Evolutionary conservation across 257 asterid species (phyloP).

Genomic region (Echites panduratus): DNA sequence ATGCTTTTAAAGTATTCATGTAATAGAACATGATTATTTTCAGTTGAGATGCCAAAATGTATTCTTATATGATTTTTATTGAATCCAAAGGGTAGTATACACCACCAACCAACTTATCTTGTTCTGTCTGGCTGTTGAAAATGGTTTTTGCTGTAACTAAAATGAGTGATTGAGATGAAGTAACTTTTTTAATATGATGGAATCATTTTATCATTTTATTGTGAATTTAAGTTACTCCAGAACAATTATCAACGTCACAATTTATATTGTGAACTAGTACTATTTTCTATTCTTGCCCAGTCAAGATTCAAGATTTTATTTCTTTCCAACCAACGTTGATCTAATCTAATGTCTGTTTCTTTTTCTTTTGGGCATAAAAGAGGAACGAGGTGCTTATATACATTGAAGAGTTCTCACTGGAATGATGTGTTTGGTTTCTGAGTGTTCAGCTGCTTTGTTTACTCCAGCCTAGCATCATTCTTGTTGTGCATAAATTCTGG

Average conservation of each 20-base stretch:
- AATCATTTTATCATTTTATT: too few species aligned
- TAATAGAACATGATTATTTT: too few species aligned
- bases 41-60: too few species aligned
- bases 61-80: too few species aligned
- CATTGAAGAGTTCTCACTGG: conserved; percentile 71
- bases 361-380: conserved; percentile 29
- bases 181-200: too few species aligned
- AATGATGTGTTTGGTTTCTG: conserved; percentile 19
- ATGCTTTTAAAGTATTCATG: too few species aligned
- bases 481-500: not conserved
- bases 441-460: not conserved
- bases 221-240: too few species aligned
- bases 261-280: not conserved
- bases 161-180: too few species aligned
- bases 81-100: too few species aligned
- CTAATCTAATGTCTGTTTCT: not conserved
- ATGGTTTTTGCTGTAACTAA: too few species aligned
- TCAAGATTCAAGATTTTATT: not conserved
- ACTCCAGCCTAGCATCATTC: not conserved
- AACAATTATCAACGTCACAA: not conserved
- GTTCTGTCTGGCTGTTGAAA: too few species aligned
- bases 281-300: not conserved
- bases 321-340: not conserved
- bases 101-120: too few species aligned
- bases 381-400: conserved; percentile 88